Base-by-base conservation (phyloP, 345 rosid species). In the Luvunga scandens region DNA sequence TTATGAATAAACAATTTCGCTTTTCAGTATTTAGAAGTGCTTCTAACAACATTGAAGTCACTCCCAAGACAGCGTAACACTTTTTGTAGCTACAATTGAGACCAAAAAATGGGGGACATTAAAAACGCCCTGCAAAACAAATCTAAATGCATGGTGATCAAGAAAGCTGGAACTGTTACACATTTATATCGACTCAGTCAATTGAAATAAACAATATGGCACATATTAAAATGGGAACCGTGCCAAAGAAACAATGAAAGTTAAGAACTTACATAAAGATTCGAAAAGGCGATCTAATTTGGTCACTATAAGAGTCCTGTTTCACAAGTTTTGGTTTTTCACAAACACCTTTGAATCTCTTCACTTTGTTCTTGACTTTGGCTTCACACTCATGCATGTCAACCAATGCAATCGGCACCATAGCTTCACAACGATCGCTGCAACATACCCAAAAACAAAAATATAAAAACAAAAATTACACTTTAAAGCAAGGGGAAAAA, bases 331-430 rank as follows among this genome's bases (percentile, higher is more conserved):
- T 66, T 67, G 75, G 79, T 53, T 83, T 82, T 70, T 66, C 81
- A 73, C 36, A n/a, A 33, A 84, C n/a, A 73, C 89, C 90, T 81
- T 77, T 90, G 80, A 94, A 94, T 81, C 91, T 84, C 90, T 93
- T 94, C 81, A 90, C 84, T 67, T 81, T 83, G 69, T 64, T 83
- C 50, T 77, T 76, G 73, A 65, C 69, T 72, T 82, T 73, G 69
- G 72, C 73, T 72, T 82, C 83, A 57, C 97, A 94, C 33, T 87
- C 89, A 68, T 94, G 98, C 97, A 93, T 89, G 83, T 89, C 94
- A 76, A 81, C 81, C 90, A 94, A 71, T 72, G 93, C 90, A 83
- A 91, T 78, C 42, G 95, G 88, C 71, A 91, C 87, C 81, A 42
- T 59, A 62, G 38, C 88, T 34, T 91, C 92, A 85, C 98, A 93